These are phyloP conservation scores for Quambalaria eucalypti DNA, from an alignment of 1,284 basidiomycete species.

Conservation along the genomic window DNA sequence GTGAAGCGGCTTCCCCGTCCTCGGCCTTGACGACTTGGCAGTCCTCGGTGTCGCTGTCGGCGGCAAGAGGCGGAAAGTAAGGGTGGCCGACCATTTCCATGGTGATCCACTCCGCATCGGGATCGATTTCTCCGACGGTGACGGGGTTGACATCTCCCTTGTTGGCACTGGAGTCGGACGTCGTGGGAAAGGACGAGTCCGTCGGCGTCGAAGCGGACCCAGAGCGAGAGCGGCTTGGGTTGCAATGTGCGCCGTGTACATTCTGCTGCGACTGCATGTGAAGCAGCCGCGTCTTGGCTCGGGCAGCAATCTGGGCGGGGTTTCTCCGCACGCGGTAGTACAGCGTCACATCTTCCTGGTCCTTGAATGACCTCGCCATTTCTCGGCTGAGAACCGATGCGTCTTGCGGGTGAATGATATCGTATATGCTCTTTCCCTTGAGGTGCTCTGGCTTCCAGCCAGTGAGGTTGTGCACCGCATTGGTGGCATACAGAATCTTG, in stretches of 20 bases:
- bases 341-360: constrained; percentile 23
- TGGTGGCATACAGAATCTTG: constrained; percentile 27
- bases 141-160: neutral
- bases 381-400: constrained; percentile 25
- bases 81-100: neutral
- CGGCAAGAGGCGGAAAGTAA: constrained; percentile 1
- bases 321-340: constrained; percentile 40
- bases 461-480: constrained; percentile 24
- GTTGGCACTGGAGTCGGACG: neutral
- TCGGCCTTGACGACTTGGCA: constrained; percentile 9
- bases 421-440: constrained; percentile 24
- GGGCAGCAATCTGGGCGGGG: neutral
- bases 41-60: constrained; percentile 16
- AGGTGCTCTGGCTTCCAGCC: constrained; percentile 38
- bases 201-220: neutral
- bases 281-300: neutral
- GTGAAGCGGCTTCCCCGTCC: constrained; percentile 2
- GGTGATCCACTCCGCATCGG: constrained; percentile 1
- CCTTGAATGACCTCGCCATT: constrained; percentile 16
- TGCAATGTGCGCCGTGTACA: neutral
- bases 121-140: neutral
- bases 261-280: neutral
- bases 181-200: neutral
- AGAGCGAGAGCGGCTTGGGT: neutral
- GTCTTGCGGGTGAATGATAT: constrained; percentile 35